phyloP scores from a whole-genome alignment of 2,329 filamentous ascomycete genomes.

The Colletotrichum sp. region DNA sequence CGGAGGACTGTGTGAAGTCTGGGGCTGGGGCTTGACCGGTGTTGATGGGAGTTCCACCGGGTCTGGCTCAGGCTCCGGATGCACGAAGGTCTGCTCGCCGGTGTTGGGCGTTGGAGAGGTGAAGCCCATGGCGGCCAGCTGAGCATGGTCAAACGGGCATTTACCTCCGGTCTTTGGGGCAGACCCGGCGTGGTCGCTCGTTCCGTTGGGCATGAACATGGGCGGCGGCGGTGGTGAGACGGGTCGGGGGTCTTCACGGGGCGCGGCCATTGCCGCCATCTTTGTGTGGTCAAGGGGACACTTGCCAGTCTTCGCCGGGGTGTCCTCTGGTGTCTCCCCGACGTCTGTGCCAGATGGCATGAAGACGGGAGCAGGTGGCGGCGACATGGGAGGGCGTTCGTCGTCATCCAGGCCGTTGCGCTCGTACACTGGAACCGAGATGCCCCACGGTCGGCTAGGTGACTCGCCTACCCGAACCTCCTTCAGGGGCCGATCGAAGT shows the following conservation, averaged over 20 bases:
- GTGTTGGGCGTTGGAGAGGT: slow-evolving; percentile 10
- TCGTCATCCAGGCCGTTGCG: slow-evolving; percentile 37
- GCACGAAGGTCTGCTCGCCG: slow-evolving; percentile 9
- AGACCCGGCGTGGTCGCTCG: slow-evolving; percentile 23
- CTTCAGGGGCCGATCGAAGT: slow-evolving; percentile 84
- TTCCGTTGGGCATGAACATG: slow-evolving; percentile 51
- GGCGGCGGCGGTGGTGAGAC: slow-evolving; percentile 64
- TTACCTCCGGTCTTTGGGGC: slow-evolving; percentile 43
- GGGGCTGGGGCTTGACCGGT: slow-evolving; percentile 27
- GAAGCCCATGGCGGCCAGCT: slow-evolving; percentile 40
- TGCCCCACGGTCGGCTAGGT: slow-evolving; percentile 92
- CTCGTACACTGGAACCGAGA: slow-evolving; percentile 73
- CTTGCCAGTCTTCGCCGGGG: slow-evolving; percentile 43
- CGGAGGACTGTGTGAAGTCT: slow-evolving; percentile 24
- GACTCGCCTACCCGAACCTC: slow-evolving; percentile 94
- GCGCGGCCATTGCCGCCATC: slow-evolving; percentile 36
- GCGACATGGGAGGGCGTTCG: slow-evolving; percentile 56
- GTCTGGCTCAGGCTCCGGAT: background rate
- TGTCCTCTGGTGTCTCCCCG: slow-evolving; percentile 23
- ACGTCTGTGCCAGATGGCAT: slow-evolving; percentile 44
- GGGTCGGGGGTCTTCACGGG: slow-evolving; percentile 31
- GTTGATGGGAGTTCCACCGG: slow-evolving; percentile 23
- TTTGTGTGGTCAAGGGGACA: slow-evolving; percentile 65
- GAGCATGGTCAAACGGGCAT: slow-evolving; percentile 64
- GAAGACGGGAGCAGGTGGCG: slow-evolving; percentile 62